These are phyloP conservation scores for Pleurostoma richardsiae DNA, from an alignment of 2,329 filamentous ascomycete genomes.

Conservation along the genomic window DNA sequence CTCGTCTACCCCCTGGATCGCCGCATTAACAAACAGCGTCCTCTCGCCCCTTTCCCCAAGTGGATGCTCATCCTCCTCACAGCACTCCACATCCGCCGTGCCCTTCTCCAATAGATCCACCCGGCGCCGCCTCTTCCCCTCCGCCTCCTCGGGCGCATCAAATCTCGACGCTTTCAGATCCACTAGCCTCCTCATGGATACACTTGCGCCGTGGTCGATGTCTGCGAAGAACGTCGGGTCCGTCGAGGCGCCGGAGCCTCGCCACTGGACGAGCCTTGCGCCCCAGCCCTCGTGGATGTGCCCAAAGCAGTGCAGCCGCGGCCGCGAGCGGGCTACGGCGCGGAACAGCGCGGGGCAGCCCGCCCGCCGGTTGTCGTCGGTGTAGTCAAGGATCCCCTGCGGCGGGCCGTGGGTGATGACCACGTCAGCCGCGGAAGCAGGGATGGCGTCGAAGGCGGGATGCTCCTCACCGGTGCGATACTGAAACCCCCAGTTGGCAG, in stretches of 20 bases:
- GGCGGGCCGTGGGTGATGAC: constrained; percentile 53
- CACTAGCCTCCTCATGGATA: constrained; percentile 27
- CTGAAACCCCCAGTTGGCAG: constrained; percentile 43
- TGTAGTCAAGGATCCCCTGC: constrained; percentile 41
- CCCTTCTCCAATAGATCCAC: constrained; percentile 11
- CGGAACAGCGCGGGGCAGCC: constrained; percentile 40
- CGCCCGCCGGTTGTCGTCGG: constrained; percentile 19
- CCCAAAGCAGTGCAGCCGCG: constrained; percentile 50
- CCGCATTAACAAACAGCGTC: constrained; percentile 52
- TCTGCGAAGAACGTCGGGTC: constrained; percentile 37
- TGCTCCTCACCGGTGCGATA: constrained; percentile 33
- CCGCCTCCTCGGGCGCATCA: not conserved
- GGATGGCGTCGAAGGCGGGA: constrained; percentile 23
- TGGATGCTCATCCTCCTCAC: constrained; percentile 16
- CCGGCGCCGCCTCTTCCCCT: not conserved
- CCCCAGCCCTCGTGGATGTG: constrained; percentile 60
- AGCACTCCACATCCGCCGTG: constrained; percentile 27
- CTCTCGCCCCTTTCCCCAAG: constrained; percentile 27
- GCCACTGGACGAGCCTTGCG: constrained; percentile 47
- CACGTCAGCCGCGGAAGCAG: constrained; percentile 31
- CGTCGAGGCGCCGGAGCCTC: constrained; percentile 8
- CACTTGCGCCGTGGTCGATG: constrained; percentile 39
- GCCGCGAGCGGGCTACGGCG: constrained; percentile 35
- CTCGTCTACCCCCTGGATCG: constrained; percentile 29
- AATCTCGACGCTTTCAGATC: constrained; percentile 10